Base-by-base conservation (phyloP, 129 eudicot genomes). In the Artemisia annua region DNA sequence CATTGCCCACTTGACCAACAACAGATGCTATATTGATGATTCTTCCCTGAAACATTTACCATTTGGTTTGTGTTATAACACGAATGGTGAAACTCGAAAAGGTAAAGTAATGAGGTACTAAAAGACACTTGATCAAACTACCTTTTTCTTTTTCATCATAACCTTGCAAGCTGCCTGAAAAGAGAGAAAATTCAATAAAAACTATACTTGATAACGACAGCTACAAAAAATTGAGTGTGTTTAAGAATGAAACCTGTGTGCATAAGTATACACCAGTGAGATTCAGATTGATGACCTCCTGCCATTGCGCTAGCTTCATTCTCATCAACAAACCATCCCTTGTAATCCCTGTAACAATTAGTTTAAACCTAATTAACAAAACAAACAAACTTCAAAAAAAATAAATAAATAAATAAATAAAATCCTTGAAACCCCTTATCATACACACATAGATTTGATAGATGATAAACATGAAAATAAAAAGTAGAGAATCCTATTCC, bases 141-240 rank as follows among this genome's bases (percentile, higher is more conserved):
- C 99, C 96, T 88, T 94, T 84, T 68, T 94, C 87, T 94, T 94
- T 84, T 88, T 90, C 99, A 86, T 86, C 99, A 94, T 94, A 39
- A 90, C 17, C 76, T 85, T 94, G 76, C 97, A 87, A 39, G 99
- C 97, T 49, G 99, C 97, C 97, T 94, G 93, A 78, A 85, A 74
- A 75, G 52, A 63, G 63, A 57, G 1, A 70, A 68, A 44, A 13
- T 1, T 71, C 12, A 75, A 62, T 68, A 73, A 70, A 56, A 82
- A 8, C 4, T 39, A 68, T 39, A 46, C 17, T 67, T 43, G 9
- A 53, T 63, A 46, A 55, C 16, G 14, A 14, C 8, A 53, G 8
- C 39, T 60, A 54, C 49, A 63, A 54, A 57, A 22, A 49, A 1
- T 22, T 17, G 43, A 55, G 24, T 46, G 66, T 3, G 46, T 68